phyloP scores from a whole-genome alignment of 1,139 yeast genomes.

The Sugiyamaella neomexicana region DNA sequence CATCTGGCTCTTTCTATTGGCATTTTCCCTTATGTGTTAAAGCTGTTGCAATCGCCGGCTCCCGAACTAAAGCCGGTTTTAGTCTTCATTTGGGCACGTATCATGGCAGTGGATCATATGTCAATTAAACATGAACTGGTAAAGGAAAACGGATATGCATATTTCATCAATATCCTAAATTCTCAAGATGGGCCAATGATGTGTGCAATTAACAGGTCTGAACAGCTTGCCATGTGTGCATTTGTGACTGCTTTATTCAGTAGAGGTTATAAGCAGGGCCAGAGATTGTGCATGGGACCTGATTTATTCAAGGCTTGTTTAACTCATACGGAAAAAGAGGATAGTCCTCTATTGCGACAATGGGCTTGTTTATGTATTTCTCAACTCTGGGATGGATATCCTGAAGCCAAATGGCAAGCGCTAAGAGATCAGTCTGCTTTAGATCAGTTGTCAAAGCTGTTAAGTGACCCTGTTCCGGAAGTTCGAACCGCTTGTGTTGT shows the following conservation, averaged over 20 bases:
- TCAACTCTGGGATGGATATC: conserved; percentile 66
- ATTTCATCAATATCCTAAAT: conserved; percentile 74
- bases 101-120: conserved; percentile 90
- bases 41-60: conserved; percentile 89
- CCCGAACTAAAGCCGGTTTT: conserved; percentile 92
- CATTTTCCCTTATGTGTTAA: conserved; percentile 90
- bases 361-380: conserved; percentile 86
- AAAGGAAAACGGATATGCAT: conserved; percentile 87
- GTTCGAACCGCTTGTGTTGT: conserved; percentile 82
- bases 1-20: conserved; percentile 90
- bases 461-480: conserved; percentile 92
- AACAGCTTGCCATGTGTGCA: conserved; percentile 95
- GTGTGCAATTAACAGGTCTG: conserved; percentile 47
- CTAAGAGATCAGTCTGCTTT: conserved; percentile 58
- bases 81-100: conserved; percentile 96
- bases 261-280: conserved; percentile 77
- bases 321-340: conserved; percentile 66
- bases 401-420: conserved; percentile 75
- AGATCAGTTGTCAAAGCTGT: conserved; percentile 54
- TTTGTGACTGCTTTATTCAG: conserved; percentile 83
- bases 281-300: conserved; percentile 71
- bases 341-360: conserved; percentile 82
- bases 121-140: conserved; percentile 90
- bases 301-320: conserved; percentile 72
- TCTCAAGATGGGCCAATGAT: conserved; percentile 44